Evolutionary conservation across 2,329 filamentous ascomycete species (phyloP), one percentile per base, ranked within the genome.

Genomic region (Byssothecium circinans): DNA sequence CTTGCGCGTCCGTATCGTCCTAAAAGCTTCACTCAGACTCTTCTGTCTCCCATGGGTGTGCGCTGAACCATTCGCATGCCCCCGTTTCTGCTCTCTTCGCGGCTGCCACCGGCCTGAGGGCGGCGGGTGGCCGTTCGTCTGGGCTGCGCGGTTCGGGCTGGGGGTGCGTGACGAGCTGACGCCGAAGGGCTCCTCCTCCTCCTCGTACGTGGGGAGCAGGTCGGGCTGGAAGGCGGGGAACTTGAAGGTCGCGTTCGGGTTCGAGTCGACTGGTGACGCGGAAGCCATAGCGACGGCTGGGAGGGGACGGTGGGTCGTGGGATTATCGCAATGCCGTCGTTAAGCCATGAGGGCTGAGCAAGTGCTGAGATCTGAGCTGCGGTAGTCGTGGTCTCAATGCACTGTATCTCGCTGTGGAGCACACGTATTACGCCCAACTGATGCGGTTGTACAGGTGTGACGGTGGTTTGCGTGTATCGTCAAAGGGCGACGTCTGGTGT

Each of bases 1-100:
- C 62, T 86, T 89, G 61, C 91, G 81, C 30, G 82, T 85, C 56
- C 90, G 81, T 61, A 96, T 92, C 2, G 84, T 91, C 60, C 83
- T 84, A 56, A 96, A 82, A n/a, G 92, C 90, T 71, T 96, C 90
- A 62, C 84, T 85, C 59, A 96, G 81, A 72, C 91, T 96, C 79
- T 92, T 95, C 68, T 94, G 89, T 56, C 87, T 79, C 15, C 76
- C 77, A 65, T 91, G 88, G 10, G 49, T 58, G 39, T 57, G 42
- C 15, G 50, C 64, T 30, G 71, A 69, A 37, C 70, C 69, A 56
- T 74, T 72, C 32, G 71, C 62, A 68, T 76, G 74, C 19, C 71
- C 60, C 48, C 74, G 65, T 56, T 75, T 75, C 54, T 73, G 76
- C 53, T 81, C 77, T 63, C 78, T 82, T 36, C 81, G 78, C 33